These are phyloP conservation scores for Tritrichomonas foetus DNA, from an alignment of 208 protist genomes.

Conservation along the genomic window DNA sequence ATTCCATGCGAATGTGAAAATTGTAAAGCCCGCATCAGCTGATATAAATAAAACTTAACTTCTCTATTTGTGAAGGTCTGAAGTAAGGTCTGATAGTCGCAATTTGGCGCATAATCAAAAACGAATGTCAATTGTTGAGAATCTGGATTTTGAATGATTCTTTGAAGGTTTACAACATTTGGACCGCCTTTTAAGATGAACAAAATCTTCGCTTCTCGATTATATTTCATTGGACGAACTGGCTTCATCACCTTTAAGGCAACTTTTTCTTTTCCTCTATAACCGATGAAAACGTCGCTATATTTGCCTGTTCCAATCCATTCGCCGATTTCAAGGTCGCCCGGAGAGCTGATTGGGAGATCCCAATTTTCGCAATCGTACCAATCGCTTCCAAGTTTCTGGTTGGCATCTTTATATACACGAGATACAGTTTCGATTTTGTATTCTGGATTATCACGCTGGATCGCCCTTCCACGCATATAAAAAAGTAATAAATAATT, in stretches of 20 bases:
- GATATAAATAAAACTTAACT: not conserved
- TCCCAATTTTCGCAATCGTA: not conserved
- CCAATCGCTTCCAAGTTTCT: not conserved
- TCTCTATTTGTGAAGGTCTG: not conserved
- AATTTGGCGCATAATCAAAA: conserved; percentile 26
- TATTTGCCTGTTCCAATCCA: conserved; percentile 31
- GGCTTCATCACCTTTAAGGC: conserved; percentile 17
- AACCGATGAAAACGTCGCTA: conserved; percentile 30
- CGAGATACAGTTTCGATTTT: not conserved
- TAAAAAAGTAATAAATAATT: no score
- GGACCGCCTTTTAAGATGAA: conserved; percentile 3
- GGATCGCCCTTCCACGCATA: not conserved
- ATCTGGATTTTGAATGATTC: not conserved
- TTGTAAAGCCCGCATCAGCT: not conserved
- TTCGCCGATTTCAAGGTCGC: not conserved
- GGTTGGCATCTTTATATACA: not conserved
- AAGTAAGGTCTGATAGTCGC: not conserved
- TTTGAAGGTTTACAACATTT: conserved; percentile 6
- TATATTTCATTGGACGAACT: conserved; percentile 15
- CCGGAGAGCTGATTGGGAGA: not conserved
- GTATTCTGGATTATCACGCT: not conserved
- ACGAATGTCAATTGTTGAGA: not conserved
- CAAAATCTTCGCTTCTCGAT: conserved; percentile 41
- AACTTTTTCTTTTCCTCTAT: not conserved
- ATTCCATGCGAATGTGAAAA: not conserved